These are phyloP conservation scores for Flammula alnicola DNA, from an alignment of 1,284 basidiomycete genomes.

Conservation along the genomic window DNA sequence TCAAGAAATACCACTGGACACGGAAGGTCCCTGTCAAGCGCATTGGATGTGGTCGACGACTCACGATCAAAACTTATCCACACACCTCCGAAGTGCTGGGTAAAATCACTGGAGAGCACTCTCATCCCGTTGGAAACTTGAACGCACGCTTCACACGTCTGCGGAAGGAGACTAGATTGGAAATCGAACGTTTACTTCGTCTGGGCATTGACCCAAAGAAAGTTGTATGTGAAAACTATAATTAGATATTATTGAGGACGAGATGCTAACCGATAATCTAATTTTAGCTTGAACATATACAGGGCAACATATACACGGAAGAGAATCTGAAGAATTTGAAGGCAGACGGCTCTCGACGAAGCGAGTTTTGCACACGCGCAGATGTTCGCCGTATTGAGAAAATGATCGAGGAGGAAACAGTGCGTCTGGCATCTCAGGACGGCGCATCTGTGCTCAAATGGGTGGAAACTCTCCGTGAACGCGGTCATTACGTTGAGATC, in stretches of 20 bases:
- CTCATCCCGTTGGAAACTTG: neutral
- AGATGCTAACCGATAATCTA: no score
- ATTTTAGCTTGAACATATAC: constrained; percentile 1
- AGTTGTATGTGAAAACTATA: no score
- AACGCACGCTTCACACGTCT: constrained; percentile 4
- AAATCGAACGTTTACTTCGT: constrained; percentile 4
- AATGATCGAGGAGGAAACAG: constrained; percentile 9
- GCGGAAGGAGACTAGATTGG: neutral
- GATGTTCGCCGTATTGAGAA: constrained; percentile 12
- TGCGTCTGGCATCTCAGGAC: constrained; percentile 4
- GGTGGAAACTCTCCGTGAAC: neutral
- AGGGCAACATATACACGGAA: constrained; percentile 5
- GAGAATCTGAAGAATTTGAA: neutral
- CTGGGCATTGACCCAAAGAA: neutral
- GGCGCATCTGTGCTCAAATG: constrained; percentile 10
- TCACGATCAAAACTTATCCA: constrained; percentile 22
- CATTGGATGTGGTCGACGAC: constrained; percentile 12
- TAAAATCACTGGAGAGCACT: neutral
- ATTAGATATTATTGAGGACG: no score
- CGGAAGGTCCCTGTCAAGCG: constrained; percentile 17
- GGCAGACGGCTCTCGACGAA: neutral
- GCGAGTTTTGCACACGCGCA: constrained; percentile 5
- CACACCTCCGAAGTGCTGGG: neutral
- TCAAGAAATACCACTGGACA: constrained; percentile 9
- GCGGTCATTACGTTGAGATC: constrained; percentile 7